Evolutionary conservation across 257 asterid species (phyloP), one percentile per base, ranked within the genome.

Genomic region (Fraxinus pennsylvanica): DNA sequence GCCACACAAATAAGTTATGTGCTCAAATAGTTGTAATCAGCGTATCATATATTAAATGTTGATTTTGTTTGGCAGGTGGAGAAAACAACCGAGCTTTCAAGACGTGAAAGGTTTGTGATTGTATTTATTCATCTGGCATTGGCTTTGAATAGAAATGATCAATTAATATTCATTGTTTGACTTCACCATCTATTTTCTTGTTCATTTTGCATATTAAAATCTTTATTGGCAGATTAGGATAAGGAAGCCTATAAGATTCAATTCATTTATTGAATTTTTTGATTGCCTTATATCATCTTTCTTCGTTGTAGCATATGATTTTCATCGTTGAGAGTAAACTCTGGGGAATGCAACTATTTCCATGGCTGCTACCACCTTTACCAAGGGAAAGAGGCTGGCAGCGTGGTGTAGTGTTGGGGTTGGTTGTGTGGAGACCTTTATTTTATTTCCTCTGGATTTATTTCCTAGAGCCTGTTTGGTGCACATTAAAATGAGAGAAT

Each of bases 51-150:
- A 32, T 35, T 74, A 19, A 61, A 29, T 82, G 70, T 25, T 83
- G 72, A 57, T 52, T 76, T 36, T 78, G 39, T 74, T 75, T 75
- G 78, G 85, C 93, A 94, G 98, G 39, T 91, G 19, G 98, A 92
- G 81, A 94, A 92, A 87, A 92, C 98, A 80, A 84, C 93, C 50
- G 98, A 94, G 88, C 98, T 94, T 79, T 92, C 97, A 50, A 85
- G 98, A 66, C 94, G 97, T 76, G 97, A 92, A 88, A 92, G 97
- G 97, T 92, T 75, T 76, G 90, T 86, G 78, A 67, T 30, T 27
- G 30, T 63, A 5, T 8, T 63, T 79, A 15, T 67, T 21, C 10
- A 1, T 8, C 29, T 13, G 41, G 4, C 12, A 35, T 74, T 63
- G n/a, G 8, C 47, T 71, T 67, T 74, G 29, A 39, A 25, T 19